phyloP scores from a whole-genome alignment of 352 stramenopile genomes.

The Globisporangium spiculum region DNA sequence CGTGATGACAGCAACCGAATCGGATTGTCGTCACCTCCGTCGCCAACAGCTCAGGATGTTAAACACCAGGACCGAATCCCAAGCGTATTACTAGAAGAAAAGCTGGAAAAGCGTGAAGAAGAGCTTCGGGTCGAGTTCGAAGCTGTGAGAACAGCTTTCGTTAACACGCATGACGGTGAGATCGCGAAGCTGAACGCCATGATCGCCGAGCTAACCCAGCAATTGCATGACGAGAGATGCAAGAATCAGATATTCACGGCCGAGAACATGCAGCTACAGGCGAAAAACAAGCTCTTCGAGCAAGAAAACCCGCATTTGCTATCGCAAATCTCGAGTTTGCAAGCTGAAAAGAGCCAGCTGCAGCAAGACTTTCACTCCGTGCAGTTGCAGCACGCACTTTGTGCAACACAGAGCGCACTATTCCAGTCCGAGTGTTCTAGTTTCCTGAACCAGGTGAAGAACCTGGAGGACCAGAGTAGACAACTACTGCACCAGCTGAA shows the following conservation, averaged over 20 bases:
- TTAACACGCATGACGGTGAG: constrained; percentile 8
- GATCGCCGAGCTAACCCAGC: constrained; percentile 7
- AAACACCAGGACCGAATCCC: neutral
- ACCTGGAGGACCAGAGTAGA: constrained; percentile 29
- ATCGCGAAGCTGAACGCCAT: constrained; percentile 7
- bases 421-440: constrained; percentile 28
- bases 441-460: constrained; percentile 26
- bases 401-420: constrained; percentile 24
- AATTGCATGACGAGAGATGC: constrained; percentile 12
- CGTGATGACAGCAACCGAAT: neutral
- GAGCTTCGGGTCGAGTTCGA: constrained; percentile 12
- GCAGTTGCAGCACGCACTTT: constrained; percentile 23
- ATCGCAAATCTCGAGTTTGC: constrained; percentile 19
- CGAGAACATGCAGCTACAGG: neutral
- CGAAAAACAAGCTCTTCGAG: constrained; percentile 1
- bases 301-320: constrained; percentile 22
- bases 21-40: neutral
- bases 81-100: neutral
- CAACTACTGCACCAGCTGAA: constrained; percentile 23
- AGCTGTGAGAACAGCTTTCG: neutral
- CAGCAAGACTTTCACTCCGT: constrained; percentile 20
- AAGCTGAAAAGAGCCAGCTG: constrained; percentile 14
- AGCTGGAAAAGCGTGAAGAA: constrained; percentile 12
- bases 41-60: neutral
- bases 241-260: neutral